Evolutionary conservation across 2,329 filamentous ascomycete species (phyloP).

Genomic region (Trichoderma semiorbis): DNA sequence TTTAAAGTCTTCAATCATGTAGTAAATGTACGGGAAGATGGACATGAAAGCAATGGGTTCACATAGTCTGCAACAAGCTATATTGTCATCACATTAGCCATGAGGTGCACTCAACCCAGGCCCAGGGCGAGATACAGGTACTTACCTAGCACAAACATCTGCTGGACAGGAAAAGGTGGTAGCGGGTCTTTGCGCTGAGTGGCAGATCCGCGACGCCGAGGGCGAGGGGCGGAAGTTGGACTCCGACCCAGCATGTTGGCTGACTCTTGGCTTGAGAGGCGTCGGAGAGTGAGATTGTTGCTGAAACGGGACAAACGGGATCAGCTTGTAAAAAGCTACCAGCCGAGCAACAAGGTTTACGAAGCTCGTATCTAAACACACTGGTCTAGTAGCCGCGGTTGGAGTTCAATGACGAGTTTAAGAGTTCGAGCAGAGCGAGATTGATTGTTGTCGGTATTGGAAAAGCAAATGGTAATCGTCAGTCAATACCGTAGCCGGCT

Average conservation of each 20-base stretch:
- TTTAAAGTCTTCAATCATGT: constrained; percentile 91
- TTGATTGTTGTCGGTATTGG: not conserved
- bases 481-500: not conserved
- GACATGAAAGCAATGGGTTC: constrained; percentile 99
- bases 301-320: not conserved
- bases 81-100: not conserved
- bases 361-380: constrained; percentile 6
- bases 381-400: not conserved
- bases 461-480: not conserved
- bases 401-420: not conserved
- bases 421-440: not conserved
- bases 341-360: constrained; percentile 12
- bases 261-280: not conserved
- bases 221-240: constrained; percentile 25
- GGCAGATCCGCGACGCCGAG: constrained; percentile 24
- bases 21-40: constrained; percentile 97
- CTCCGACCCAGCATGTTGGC: constrained; percentile 28
- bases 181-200: constrained; percentile 24
- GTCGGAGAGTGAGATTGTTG: not conserved
- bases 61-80: constrained; percentile 91
- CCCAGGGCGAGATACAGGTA: constrained; percentile 3
- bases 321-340: constrained; percentile 1
- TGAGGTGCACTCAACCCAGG: not conserved
- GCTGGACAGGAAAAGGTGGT: constrained; percentile 39
- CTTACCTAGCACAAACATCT: constrained; percentile 54